Evolutionary conservation across 2,329 filamentous ascomycete genomes (phyloP), one percentile per base, ranked within the genome.

Genomic region (Epichloe amarillans): DNA sequence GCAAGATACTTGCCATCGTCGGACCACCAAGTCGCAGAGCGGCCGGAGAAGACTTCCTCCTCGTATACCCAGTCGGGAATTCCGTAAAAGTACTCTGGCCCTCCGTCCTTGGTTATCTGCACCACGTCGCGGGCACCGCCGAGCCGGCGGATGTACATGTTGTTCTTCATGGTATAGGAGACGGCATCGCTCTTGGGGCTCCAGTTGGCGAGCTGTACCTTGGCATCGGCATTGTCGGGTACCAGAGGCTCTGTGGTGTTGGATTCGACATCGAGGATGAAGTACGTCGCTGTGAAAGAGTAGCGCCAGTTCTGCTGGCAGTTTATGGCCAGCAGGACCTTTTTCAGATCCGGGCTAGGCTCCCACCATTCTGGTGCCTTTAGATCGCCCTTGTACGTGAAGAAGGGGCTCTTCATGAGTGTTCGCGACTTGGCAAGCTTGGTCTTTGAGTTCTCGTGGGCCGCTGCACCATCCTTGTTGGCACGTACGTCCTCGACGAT

Each of bases 51-150:
- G 3, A 72, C 70, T 51, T 72, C 70, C 58, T 77, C 74, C 62
- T 94, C 88, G 61, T 95, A 95, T 0, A 97, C 93, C 93, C 93
- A 98, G 65, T 98, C 94, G 0, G 93, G 93, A 19, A 96, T 81
- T 17, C 93, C 93, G 60, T 98, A 96, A 67, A 98, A 98, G 53
- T 93, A 80, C 58, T 97, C 82, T 0, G 82, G 73, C 0, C 91
- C 88, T 12, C 94, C 93, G 62, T 98, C 91, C 50, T 74, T 80
- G 1, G 93, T 97, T 58, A 98, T 84, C 54, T 84, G 80, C 5
- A 77, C 74, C 4, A 88, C 76, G 15, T 75, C 69, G 19, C 79
- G 70, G 4, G 76, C 77, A 36, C 62, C 68, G 6, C 54, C 60
- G 12, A 80, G 57, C 3, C 80, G 81, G 48, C 93, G 83, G 43